A percentile compares a stretch with the other conserved stretches of the same genome.
Conservation (phyloP, 148 eudicot genomes). For the Nepenthes gracilis region DNA sequence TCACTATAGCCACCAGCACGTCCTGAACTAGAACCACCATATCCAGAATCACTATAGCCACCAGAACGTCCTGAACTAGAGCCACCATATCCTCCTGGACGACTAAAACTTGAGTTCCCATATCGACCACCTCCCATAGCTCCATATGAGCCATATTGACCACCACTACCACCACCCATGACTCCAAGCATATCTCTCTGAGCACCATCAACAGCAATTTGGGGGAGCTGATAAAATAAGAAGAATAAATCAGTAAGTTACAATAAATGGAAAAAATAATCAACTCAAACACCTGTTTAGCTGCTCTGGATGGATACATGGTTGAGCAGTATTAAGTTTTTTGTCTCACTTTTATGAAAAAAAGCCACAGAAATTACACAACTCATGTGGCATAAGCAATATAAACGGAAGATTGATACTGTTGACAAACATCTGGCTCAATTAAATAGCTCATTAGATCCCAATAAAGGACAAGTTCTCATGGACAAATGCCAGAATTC, state of each 20-base stretch:
- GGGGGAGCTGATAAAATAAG: constrained; percentile 49
- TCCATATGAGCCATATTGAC: constrained; percentile 16
- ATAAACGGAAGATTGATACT: too few species aligned
- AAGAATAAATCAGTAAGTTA: constrained; percentile 9
- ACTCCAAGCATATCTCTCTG: constrained; percentile 34
- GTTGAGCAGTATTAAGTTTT: background rate
- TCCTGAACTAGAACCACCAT: constrained; percentile 22
- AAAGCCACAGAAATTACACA: too few species aligned
- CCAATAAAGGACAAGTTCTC: too few species aligned
- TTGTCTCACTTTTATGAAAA: too few species aligned
- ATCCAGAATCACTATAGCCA: constrained; percentile 23
- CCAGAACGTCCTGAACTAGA: constrained; percentile 19
- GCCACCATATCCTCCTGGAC: constrained; percentile 24
- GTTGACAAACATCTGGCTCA: too few species aligned
- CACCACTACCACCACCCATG: constrained; percentile 33
- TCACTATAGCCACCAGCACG: constrained; percentile 13
- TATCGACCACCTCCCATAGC: constrained; percentile 23
- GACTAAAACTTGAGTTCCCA: constrained; percentile 15
- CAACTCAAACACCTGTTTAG: background rate
- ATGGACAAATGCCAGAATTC: too few species aligned
- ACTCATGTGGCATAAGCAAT: too few species aligned
- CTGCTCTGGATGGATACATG: too few species aligned
- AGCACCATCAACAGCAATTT: constrained; percentile 47
- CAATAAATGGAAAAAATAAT: background rate
- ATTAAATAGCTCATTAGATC: too few species aligned